A percentile compares a stretch with the other conserved stretches of the same genome.
Conservation (phyloP, 225 moss, liverwort and hornwort genomes). For the Physcomitrellopsis africana region DNA sequence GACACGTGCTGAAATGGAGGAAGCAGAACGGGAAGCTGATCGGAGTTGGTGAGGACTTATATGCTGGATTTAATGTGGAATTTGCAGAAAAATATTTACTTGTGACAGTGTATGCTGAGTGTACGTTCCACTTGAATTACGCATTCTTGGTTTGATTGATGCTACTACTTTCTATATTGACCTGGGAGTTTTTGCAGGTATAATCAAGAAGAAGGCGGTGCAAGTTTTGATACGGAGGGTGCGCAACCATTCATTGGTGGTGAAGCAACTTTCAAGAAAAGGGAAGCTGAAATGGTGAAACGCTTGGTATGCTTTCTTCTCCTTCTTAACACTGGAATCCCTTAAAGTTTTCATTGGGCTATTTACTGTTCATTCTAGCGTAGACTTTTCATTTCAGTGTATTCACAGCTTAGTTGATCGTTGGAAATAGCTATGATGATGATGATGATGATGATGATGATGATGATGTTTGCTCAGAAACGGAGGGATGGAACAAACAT, state of each 20-base stretch:
- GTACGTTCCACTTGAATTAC: not conserved
- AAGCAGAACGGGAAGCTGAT: slow-evolving; percentile 90
- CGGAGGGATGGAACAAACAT: slow-evolving; percentile 95
- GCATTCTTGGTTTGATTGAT: slow-evolving; percentile 21
- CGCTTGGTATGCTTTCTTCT: slow-evolving; percentile 64
- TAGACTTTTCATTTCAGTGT: not conserved
- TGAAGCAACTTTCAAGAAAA: slow-evolving; percentile 93
- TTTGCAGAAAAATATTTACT: not conserved
- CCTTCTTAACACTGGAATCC: not conserved
- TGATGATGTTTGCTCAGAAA: slow-evolving; percentile 51
- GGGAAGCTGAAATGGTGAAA: slow-evolving; percentile 92
- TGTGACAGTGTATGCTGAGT: not conserved
- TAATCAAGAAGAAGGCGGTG: slow-evolving; percentile 93
- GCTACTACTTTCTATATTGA: slow-evolving; percentile 23
- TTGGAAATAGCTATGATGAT: not conserved
- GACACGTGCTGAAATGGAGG: slow-evolving; percentile 83
- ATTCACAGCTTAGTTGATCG: not conserved
- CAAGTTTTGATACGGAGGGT: slow-evolving; percentile 76
- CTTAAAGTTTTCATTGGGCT: slow-evolving; percentile 9
- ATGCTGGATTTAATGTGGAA: not conserved
- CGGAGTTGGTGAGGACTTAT: slow-evolving; percentile 57
- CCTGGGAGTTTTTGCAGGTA: slow-evolving; percentile 65
- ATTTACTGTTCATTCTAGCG: slow-evolving; percentile 3
- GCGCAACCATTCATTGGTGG: slow-evolving; percentile 81
- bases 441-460: not conserved